Evolutionary conservation across 768 basidiomycete species (phyloP).

Genomic region (Phlebiopsis flavidoalba): DNA sequence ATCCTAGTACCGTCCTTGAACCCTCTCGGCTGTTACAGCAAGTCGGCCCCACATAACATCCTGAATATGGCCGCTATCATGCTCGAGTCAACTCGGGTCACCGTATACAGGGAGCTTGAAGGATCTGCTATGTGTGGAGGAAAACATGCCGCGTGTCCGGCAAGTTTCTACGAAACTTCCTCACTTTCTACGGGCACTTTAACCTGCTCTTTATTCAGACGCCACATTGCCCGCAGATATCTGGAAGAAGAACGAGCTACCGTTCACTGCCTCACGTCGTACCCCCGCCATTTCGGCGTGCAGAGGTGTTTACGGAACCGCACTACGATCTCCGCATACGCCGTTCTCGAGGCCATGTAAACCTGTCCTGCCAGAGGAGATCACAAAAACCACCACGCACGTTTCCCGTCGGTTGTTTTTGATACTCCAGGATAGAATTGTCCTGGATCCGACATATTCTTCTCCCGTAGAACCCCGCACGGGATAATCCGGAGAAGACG

Average conservation of each 20-base stretch:
- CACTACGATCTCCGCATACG: conserved; percentile 67
- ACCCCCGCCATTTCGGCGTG: conserved; percentile 86
- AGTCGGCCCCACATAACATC: conserved; percentile 90
- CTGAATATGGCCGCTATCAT: conserved; percentile 98
- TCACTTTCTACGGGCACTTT: neutral
- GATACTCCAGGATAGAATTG: conserved; percentile 13
- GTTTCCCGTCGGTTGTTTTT: conserved; percentile 98
- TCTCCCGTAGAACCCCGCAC: conserved; percentile 77
- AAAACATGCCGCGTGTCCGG: conserved; percentile 96
- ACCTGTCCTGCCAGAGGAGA: conserved; percentile 89
- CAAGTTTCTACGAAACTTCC: conserved; percentile 26
- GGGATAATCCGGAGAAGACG: conserved; percentile 86
- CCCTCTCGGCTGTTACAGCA: conserved; percentile 31
- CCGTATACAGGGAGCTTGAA: conserved; percentile 88
- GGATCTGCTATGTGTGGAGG: conserved; percentile 86
- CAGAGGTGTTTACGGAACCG: conserved; percentile 91
- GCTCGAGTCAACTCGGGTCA: conserved; percentile 95
- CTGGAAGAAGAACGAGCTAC: conserved; percentile 83
- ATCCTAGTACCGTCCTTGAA: neutral
- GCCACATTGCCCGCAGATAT: conserved; percentile 77
- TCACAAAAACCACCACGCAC: conserved; percentile 98
- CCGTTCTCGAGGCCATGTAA: conserved; percentile 87
- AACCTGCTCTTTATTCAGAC: conserved; percentile 40
- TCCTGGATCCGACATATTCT: conserved; percentile 8
- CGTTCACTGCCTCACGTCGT: conserved; percentile 93